These are phyloP conservation scores for Diplodia corticola DNA, from an alignment of 2,329 filamentous ascomycete genomes.

Conservation along the genomic window DNA sequence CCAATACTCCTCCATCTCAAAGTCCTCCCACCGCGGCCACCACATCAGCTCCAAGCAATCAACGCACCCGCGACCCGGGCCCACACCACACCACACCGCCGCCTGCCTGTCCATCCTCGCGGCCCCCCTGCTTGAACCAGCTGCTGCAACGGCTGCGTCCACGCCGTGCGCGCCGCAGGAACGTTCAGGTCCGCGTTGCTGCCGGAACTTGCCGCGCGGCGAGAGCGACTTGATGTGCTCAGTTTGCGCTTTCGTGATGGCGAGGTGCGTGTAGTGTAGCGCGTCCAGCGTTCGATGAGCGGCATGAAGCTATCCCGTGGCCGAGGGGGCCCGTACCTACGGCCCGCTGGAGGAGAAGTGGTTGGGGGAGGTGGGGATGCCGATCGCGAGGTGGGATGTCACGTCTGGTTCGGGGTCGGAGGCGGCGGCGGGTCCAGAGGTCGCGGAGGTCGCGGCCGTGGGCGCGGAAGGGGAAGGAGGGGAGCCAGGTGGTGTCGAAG, in stretches of 20 bases:
- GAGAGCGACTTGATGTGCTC: slow-evolving; percentile 48
- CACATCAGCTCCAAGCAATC: slow-evolving; percentile 44
- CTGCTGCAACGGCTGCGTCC: slow-evolving; percentile 48
- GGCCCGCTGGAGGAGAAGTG: slow-evolving; percentile 45
- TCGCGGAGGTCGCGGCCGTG: slow-evolving; percentile 44
- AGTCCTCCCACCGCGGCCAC: slow-evolving; percentile 44
- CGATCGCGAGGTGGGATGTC: slow-evolving; percentile 44
- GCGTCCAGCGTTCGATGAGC: slow-evolving; percentile 43
- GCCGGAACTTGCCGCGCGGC: slow-evolving; percentile 45
- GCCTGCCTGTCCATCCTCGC: slow-evolving; percentile 36
- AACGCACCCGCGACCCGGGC: slow-evolving; percentile 42
- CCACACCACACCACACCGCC: too few relatives aligned
- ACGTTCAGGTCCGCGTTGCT: slow-evolving; percentile 49
- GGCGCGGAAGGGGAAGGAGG: slow-evolving; percentile 42
- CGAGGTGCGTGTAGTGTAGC: slow-evolving; percentile 22
- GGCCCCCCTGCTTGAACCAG: slow-evolving; percentile 51
- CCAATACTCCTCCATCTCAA: slow-evolving; percentile 43
- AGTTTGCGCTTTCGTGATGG: slow-evolving; percentile 24
- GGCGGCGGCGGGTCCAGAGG: slow-evolving; percentile 41
- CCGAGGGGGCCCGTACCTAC: slow-evolving; percentile 33
- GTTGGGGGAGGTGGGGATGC: slow-evolving; percentile 46
- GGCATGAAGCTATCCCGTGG: slow-evolving; percentile 40
- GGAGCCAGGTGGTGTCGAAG: slow-evolving; percentile 47
- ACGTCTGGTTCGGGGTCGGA: slow-evolving; percentile 32
- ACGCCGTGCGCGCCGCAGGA: slow-evolving; percentile 52